Percentiles rank a stretch among this genome's conserved stretches.
Evolutionary conservation across 2,329 filamentous ascomycete genomes (phyloP).

Genomic region (Pseudogymnoascus sp.): DNA sequence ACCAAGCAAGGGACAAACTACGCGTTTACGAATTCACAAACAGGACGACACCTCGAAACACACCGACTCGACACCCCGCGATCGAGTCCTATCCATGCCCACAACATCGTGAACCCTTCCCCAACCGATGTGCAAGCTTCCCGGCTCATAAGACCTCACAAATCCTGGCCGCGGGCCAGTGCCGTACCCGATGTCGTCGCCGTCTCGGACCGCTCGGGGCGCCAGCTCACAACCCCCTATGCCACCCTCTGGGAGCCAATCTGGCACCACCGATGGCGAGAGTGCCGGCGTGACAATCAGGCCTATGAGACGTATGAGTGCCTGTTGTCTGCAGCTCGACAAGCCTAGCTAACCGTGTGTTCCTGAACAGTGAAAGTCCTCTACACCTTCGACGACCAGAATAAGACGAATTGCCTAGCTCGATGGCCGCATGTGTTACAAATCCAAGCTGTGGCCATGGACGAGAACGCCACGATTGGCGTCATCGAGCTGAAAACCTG

Average conservation of each 20-base stretch:
- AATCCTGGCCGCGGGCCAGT: constrained; percentile 5
- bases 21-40: neutral
- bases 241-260: neutral
- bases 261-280: constrained; percentile 21
- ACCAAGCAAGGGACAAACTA: neutral
- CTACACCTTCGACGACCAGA: constrained; percentile 88
- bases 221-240: constrained; percentile 2
- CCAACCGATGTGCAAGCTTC: constrained; percentile 5
- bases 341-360: constrained; percentile 15
- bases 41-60: neutral
- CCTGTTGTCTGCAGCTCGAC: neutral
- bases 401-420: constrained; percentile 81
- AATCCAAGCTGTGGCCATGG: constrained; percentile 71
- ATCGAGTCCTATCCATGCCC: neutral
- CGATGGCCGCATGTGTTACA: constrained; percentile 71
- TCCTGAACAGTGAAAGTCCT: constrained; percentile 72
- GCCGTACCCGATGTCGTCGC: neutral
- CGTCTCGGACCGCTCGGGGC: neutral
- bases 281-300: constrained; percentile 48
- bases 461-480: constrained; percentile 63
- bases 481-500: constrained; percentile 81
- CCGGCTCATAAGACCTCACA: neutral
- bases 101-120: neutral
- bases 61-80: neutral
- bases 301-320: constrained; percentile 57